These are phyloP conservation scores for Pythium angustatum DNA, from an alignment of 352 stramenopile genomes.

Conservation along the genomic window DNA sequence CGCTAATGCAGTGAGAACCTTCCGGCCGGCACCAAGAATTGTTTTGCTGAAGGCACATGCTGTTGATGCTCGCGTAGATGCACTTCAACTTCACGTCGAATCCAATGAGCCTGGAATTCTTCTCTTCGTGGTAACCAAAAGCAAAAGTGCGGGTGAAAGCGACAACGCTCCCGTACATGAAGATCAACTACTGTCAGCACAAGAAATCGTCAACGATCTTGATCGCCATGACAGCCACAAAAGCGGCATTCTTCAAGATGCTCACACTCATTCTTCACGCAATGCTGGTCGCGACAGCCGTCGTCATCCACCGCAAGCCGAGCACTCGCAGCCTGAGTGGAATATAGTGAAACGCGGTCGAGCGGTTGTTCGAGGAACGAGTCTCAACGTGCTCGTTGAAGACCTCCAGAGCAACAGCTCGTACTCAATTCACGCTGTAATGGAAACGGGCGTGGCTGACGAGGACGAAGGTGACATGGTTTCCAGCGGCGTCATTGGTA, in stretches of 20 bases:
- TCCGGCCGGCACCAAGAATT: conserved; percentile 44
- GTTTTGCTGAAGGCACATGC: conserved; percentile 23
- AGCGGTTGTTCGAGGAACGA: neutral
- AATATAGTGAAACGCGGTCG: conserved; percentile 17
- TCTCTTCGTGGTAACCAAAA: conserved; percentile 42
- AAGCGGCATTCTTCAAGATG: conserved; percentile 24
- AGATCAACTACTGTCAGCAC: neutral
- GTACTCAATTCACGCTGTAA: conserved; percentile 22
- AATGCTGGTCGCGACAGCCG: neutral
- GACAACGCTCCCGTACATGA: neutral
- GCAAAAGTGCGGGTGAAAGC: neutral
- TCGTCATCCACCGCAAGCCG: neutral
- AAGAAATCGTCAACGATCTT: conserved; percentile 16
- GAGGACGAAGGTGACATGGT: neutral
- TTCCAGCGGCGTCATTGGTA: conserved; percentile 50
- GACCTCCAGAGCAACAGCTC: conserved; percentile 47
- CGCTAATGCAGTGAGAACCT: conserved; percentile 35
- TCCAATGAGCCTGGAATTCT: conserved; percentile 39
- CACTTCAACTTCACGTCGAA: conserved; percentile 27
- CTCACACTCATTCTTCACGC: conserved; percentile 15
- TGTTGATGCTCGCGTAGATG: conserved; percentile 38
- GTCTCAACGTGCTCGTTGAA: conserved; percentile 25
- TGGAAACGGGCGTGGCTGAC: conserved; percentile 5
- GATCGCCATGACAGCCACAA: no score
- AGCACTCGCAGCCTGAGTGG: no score